Base-by-base conservation (phyloP, 2,329 filamentous ascomycete genomes). In the Colletotrichum agaves region DNA sequence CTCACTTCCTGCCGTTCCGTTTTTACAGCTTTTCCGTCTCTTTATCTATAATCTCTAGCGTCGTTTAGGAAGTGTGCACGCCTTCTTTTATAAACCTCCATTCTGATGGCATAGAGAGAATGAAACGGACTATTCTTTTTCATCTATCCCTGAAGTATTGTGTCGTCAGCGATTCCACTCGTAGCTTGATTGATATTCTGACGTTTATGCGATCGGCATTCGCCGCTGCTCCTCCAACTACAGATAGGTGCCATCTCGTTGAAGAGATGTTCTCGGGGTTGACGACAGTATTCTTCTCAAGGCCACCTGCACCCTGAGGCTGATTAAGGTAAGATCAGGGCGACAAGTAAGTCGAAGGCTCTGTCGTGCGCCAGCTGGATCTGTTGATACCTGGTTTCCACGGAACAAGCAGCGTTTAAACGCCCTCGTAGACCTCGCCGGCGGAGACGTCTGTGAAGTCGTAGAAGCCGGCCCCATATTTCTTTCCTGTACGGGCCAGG, bases 41-140 rank as follows among this genome's bases (percentile, higher is more conserved):
- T 19, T 19, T 41, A 39, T 35, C n/a, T 52, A 53, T 17, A 19
- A 17, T 44, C 35, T 19, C 27, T 47, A 35, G 64, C 64, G 46
- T 27, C 27, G 46, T 61, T 39, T 43, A 46, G 58, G 47, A 12
- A 37, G 35, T 35, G 35, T 33, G 58, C 58, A 61, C 52, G 58
- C 58, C 46, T 41, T 50, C 15, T 13, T 50, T 39, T 50, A 44
- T 37, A 23, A 46, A 15, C 21, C 37, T 61, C 6, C 31, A 17
- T 10, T 13, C 12, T 4, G 21, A 15, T 52, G 44, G 23, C 44
- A 23, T 52, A 57, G 53, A 61, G 37, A 61, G 37, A 61, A 52
- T 52, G 35, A 35, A 52, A 41, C 8, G 33, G 47, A 52, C 11
- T 61, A 52, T 50, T 11, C 21, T 41, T 27, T 31, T 41, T 17